Evolutionary conservation across 257 asterid species (phyloP), one percentile per base, ranked within the genome.

Genomic region (Primulina eburnea): DNA sequence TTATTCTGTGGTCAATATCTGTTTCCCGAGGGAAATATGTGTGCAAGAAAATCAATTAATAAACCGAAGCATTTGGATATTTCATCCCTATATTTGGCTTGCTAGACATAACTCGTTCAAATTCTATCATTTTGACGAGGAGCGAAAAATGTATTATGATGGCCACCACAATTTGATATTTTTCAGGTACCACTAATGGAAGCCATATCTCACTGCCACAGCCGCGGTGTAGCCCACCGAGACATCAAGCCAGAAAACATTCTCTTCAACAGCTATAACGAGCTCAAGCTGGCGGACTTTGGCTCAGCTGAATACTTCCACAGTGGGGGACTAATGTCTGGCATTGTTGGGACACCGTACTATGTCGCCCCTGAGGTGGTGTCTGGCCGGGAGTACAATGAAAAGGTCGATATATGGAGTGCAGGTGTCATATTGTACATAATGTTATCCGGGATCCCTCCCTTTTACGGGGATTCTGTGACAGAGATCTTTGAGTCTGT

Each of bases 241-340:
- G 97, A 90, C 74, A 83, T 90, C 60, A 90, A 90, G 60, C 96
- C 92, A 0, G 97, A 88, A 12, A 88, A 90, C 87, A 78, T 88
- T 24, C 80, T 90, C 64, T 88, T 83, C 86, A 82, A 77, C 76
- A 56, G 73, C 68, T 71, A 63, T 26, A 73, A 75, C 52, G 89
- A 81, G 72, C 85, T 88, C 11, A 90, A 88, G 60, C 88, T 90
- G 30, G 94, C 90, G 0, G 97, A 90, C 55, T 90, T 90, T 57
- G 97, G 97, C 9, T 85, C 96, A 1, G 90, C 97, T 0, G 90
- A 87, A 82, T 75, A 62, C 50, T 77, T 85, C 80, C 72, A 52
- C 26, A 84, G 74, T 4, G 82, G 85, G 16, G 74, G 63, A 26
- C 77, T 59, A 10, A 84, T 84, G 89, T 74, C 81, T 12, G 89